These are phyloP conservation scores for Neofusicoccum ribis DNA, from an alignment of 2,329 filamentous ascomycete genomes.

Conservation along the genomic window DNA sequence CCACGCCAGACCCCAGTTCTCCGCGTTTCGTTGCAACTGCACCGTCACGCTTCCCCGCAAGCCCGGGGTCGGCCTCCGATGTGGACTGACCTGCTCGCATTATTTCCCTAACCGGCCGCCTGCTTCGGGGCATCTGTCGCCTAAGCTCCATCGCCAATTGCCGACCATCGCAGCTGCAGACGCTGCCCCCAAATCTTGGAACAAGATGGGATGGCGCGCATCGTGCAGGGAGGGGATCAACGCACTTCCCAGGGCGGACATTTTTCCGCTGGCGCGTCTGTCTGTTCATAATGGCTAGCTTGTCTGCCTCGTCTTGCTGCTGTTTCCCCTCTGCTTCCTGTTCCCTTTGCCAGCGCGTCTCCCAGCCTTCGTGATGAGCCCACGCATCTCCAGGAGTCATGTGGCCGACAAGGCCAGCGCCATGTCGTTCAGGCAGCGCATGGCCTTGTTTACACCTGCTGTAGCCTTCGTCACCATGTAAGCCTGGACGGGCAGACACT, in stretches of 20 bases:
- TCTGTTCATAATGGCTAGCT: constrained; percentile 3
- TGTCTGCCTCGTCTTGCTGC: background rate
- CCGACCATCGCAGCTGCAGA: background rate
- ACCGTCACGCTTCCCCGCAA: constrained; percentile 10
- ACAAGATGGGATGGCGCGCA: background rate
- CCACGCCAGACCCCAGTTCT: constrained; percentile 2
- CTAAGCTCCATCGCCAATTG: background rate
- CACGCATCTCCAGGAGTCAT: background rate
- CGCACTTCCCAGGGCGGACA: background rate
- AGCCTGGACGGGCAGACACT: background rate
- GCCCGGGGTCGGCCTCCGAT: background rate
- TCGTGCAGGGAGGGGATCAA: background rate
- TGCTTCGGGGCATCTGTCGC: constrained; percentile 16
- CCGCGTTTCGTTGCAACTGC: background rate
- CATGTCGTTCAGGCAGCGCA: constrained; percentile 1
- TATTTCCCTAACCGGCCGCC: background rate
- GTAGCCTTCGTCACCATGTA: constrained; percentile 16
- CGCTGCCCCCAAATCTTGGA: background rate
- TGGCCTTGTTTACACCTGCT: constrained; percentile 11
- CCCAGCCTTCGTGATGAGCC: background rate
- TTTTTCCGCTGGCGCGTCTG: background rate
- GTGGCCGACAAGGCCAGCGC: constrained; percentile 3
- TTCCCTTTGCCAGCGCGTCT: background rate
- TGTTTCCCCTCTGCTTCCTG: background rate
- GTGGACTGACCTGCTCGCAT: constrained; percentile 3